Conservation (phyloP, 352 stramenopile genomes). For the Albugo laibachii region DNA sequence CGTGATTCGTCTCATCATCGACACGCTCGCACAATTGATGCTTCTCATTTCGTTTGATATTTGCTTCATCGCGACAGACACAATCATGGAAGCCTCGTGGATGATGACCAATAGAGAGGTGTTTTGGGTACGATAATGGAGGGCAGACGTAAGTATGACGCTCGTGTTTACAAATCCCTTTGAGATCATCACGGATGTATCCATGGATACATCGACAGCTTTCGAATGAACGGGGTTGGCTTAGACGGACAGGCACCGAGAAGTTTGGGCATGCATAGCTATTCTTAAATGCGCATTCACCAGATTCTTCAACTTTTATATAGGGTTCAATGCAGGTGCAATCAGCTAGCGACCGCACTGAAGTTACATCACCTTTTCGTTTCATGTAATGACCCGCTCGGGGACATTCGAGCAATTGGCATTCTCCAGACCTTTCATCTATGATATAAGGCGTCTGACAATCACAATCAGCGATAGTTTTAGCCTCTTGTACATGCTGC, state of each 20-base stretch:
- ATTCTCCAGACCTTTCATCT: constrained; percentile 26
- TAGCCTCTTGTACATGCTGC: constrained; percentile 7
- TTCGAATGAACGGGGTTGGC: constrained; percentile 23
- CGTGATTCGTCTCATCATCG: constrained; percentile 9
- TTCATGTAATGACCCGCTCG: constrained; percentile 60
- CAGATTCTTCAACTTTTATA: constrained; percentile 48
- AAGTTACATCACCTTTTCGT: constrained; percentile 7
- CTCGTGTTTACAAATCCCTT: constrained; percentile 28
- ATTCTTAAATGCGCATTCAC: constrained; percentile 23
- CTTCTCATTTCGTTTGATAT: constrained; percentile 35
- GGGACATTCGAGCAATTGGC: constrained; percentile 29
- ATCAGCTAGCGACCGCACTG: constrained; percentile 43
- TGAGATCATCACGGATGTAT: constrained; percentile 24
- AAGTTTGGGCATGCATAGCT: constrained; percentile 12
- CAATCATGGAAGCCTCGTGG: constrained; percentile 57
- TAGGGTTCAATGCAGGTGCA: constrained; percentile 41
- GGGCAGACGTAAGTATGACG: constrained; percentile 35
- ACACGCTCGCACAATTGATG: constrained; percentile 24
- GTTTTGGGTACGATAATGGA: constrained; percentile 13
- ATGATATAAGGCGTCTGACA: constrained; percentile 58
- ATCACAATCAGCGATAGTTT: constrained; percentile 49
- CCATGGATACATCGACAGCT: constrained; percentile 63
- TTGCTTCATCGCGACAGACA: constrained; percentile 21
- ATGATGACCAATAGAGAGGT: constrained; percentile 16
- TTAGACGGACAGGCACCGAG: constrained; percentile 15